These are phyloP conservation scores for Coemansia sp. DNA, from an alignment of 192 early-diverging fungal genomes.

Conservation along the genomic window DNA sequence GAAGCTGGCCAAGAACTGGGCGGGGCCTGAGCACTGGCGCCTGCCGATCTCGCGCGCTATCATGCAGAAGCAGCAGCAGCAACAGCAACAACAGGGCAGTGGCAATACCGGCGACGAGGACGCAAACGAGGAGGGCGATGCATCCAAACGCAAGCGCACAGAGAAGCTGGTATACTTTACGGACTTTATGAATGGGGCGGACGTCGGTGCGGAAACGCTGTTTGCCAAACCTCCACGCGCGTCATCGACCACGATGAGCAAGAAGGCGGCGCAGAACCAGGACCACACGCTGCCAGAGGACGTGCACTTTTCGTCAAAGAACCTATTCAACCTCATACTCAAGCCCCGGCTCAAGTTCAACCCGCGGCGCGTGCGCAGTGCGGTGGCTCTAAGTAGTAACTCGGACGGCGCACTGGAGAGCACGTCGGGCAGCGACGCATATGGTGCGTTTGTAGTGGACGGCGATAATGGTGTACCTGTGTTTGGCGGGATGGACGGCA, in stretches of 20 bases:
- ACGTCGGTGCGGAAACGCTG: constrained; percentile 61
- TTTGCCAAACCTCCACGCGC: constrained; percentile 66
- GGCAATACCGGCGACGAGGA: constrained; percentile 18
- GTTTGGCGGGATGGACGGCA: constrained; percentile 28
- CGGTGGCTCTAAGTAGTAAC: constrained; percentile 1
- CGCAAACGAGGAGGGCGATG: constrained; percentile 31
- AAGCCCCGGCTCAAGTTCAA: constrained; percentile 57
- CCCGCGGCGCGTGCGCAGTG: constrained; percentile 28
- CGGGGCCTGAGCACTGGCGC: constrained; percentile 92
- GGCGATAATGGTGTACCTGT: constrained; percentile 36
- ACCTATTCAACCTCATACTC: constrained; percentile 62
- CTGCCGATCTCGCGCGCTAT: constrained; percentile 55
- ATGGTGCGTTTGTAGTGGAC: constrained; percentile 48
- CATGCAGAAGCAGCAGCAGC: constrained; percentile 43
- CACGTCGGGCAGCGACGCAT: constrained; percentile 21
- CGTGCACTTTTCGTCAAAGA: constrained; percentile 68
- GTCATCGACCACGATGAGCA: constrained; percentile 57
- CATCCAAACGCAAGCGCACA: constrained; percentile 52
- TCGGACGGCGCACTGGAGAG: constrained; percentile 3
- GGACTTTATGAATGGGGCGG: constrained; percentile 64
- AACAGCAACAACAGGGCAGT: constrained; percentile 17
- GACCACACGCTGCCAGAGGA: constrained; percentile 82
- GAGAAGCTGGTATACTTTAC: constrained; percentile 57
- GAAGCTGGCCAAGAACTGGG: constrained; percentile 80
- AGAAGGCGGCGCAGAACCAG: constrained; percentile 58